Percentiles rank a stretch among this genome's conserved stretches.
phyloP scores from a whole-genome alignment of 768 basidiomycete genomes.

The Sporobolomyces phaffii region DNA sequence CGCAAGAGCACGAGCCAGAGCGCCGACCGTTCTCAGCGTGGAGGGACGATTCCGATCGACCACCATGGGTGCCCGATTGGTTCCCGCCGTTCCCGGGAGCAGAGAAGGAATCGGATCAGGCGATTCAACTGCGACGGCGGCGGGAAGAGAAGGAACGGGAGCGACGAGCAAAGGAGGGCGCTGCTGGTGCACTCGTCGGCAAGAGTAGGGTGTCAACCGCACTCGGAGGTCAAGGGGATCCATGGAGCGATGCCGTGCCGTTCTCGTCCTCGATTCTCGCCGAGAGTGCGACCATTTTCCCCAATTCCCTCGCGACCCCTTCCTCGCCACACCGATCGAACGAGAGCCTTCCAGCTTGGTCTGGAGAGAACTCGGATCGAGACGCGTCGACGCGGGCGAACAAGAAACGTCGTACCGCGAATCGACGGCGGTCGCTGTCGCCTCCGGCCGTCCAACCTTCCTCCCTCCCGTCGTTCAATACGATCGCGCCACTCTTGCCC shows the following conservation, averaged over 20 bases:
- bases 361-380: background rate
- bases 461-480: slow-evolving; percentile 11
- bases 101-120: slow-evolving; percentile 18
- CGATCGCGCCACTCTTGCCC: slow-evolving; percentile 14
- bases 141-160: slow-evolving; percentile 16
- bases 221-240: slow-evolving; percentile 24
- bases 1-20: background rate
- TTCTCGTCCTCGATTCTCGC: slow-evolving; percentile 19
- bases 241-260: slow-evolving; percentile 30
- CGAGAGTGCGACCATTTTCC: slow-evolving; percentile 11
- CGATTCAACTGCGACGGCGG: slow-evolving; percentile 11
- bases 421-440: slow-evolving; percentile 18
- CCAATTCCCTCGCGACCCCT: slow-evolving; percentile 24
- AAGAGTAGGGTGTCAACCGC: slow-evolving; percentile 13
- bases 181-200: background rate
- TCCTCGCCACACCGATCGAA: slow-evolving; percentile 2
- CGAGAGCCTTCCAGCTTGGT: background rate
- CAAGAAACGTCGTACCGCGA: background rate
- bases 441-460: slow-evolving; percentile 15
- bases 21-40: slow-evolving; percentile 22
- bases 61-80: slow-evolving; percentile 14
- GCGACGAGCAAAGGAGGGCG: slow-evolving; percentile 2
- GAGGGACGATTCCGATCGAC: slow-evolving; percentile 10
- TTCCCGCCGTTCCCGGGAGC: slow-evolving; percentile 35
- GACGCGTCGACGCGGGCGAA: background rate